A percentile compares a stretch with the other conserved stretches of the same genome.
Evolutionary conservation across 148 eudicot species (phyloP).

Genomic region (Selenicereus undatus): DNA sequence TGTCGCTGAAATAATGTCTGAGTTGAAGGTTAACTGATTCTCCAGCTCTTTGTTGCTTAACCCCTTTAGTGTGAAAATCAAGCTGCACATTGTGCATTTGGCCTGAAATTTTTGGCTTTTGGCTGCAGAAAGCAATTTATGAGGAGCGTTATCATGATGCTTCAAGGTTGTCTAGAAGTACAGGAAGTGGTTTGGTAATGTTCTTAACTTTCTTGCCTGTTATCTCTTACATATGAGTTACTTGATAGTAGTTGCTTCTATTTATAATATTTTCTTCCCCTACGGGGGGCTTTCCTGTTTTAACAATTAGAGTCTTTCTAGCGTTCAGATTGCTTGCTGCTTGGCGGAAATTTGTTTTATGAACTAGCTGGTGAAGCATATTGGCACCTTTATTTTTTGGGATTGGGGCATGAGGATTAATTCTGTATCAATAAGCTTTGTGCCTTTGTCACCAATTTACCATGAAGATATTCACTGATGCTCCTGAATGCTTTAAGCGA

Average conservation of each 20-base stretch:
- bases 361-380: no score
- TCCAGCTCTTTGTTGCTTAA: conserved; percentile 9
- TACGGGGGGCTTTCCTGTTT: neutral
- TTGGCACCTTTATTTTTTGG: no score
- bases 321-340: no score
- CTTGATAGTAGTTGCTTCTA: neutral
- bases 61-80: neutral
- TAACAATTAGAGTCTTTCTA: no score
- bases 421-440: no score
- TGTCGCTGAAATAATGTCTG: conserved; percentile 81
- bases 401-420: no score
- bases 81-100: conserved; percentile 3
- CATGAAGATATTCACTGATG: no score
- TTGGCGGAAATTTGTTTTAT: no score
- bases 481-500: no score
- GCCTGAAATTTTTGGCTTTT: conserved; percentile 15
- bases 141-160: conserved; percentile 96
- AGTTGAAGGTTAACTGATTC: conserved; percentile 50
- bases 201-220: neutral
- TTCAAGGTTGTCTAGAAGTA: conserved; percentile 69
- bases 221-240: neutral
- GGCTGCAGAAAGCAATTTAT: conserved; percentile 67
- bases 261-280: neutral
- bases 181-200: conserved; percentile 96
- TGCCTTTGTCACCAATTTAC: no score